These are phyloP conservation scores for Alternaria novae-zelandiae DNA, from an alignment of 2,329 filamentous ascomycete species.

Conservation along the genomic window DNA sequence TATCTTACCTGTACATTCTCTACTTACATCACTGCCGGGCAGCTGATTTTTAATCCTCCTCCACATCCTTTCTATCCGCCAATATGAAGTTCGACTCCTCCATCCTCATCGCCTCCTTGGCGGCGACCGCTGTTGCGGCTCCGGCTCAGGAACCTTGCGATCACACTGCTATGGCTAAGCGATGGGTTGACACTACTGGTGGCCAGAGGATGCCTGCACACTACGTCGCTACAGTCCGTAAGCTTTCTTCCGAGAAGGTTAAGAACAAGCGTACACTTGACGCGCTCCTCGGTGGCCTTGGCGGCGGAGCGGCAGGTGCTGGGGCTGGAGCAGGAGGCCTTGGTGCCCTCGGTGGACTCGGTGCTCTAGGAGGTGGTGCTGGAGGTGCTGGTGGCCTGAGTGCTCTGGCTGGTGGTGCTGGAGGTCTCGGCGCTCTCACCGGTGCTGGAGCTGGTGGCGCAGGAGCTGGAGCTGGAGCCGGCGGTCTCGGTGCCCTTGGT, in stretches of 20 bases:
- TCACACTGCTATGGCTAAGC: constrained; percentile 20
- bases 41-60: constrained; percentile 19
- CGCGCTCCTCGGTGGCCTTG: constrained; percentile 27
- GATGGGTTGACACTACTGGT: constrained; percentile 32
- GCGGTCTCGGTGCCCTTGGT: not conserved
- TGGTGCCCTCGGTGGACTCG: constrained; percentile 6
- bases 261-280: constrained; percentile 36
- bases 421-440: not conserved
- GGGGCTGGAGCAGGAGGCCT: constrained; percentile 11
- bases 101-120: constrained; percentile 35
- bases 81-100: constrained; percentile 41
- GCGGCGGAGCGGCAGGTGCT: constrained; percentile 7
- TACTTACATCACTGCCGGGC: constrained; percentile 32
- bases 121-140: constrained; percentile 33
- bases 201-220: constrained; percentile 31
- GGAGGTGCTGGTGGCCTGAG: not conserved
- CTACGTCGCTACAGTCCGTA: constrained; percentile 27
- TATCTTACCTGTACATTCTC: constrained; percentile 9
- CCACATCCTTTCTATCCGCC: constrained; percentile 1
- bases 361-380: not conserved
- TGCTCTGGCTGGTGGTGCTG: not conserved
- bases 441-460: not conserved
- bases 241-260: constrained; percentile 29
- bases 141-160: constrained; percentile 23
- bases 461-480: not conserved